phyloP scores from a whole-genome alignment of 129 eudicot genomes.

The Ambrosia artemisiifolia region DNA sequence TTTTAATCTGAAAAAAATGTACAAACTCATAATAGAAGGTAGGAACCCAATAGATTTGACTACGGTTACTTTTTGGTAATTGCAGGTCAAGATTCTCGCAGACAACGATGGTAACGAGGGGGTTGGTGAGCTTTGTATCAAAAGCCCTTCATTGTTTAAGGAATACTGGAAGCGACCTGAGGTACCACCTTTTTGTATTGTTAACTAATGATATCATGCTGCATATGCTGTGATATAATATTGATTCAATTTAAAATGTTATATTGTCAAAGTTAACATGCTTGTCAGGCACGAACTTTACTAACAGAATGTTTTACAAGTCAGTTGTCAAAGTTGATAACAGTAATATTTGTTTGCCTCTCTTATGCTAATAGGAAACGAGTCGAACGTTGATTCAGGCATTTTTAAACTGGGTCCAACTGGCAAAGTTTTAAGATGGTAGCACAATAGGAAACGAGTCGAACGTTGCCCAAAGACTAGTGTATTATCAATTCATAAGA shows the following conservation, averaged over 20 bases:
- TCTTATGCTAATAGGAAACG: neutral
- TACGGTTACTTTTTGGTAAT: constrained; percentile 5
- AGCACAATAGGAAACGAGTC: neutral
- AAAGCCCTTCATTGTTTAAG: constrained; percentile 87
- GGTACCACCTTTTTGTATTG: constrained; percentile 37
- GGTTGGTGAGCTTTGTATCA: constrained; percentile 87
- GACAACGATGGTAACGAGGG: constrained; percentile 59
- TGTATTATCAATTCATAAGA: neutral
- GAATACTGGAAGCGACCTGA: constrained; percentile 96
- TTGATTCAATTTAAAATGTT: neutral
- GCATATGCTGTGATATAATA: neutral
- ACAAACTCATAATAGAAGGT: neutral
- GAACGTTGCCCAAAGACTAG: neutral
- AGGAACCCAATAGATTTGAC: neutral
- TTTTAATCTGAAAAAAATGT: neutral
- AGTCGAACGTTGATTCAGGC: neutral
- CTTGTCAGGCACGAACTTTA: neutral
- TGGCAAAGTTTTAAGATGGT: neutral
- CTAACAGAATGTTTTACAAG: neutral
- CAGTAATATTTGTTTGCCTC: neutral
- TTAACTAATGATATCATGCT: neutral
- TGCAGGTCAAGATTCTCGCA: constrained; percentile 69
- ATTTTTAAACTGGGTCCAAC: neutral
- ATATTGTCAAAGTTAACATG: neutral
- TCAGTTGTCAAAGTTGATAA: neutral